These are phyloP conservation scores for Fraxinus dipetala DNA, from an alignment of 305 asterid genomes.

Conservation along the genomic window DNA sequence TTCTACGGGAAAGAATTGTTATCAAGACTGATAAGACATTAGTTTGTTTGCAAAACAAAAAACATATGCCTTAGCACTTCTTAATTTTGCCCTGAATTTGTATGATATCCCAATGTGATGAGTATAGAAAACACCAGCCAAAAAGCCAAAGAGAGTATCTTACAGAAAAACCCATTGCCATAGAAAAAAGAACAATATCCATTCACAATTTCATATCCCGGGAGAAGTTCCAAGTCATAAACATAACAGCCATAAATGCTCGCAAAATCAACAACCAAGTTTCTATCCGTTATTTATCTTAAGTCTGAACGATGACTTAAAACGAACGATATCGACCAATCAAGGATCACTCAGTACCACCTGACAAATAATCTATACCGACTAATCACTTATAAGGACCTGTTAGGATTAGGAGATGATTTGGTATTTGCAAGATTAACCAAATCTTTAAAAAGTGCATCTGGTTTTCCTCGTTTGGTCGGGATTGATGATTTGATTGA, in stretches of 20 bases:
- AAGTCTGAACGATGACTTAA: constrained; percentile 18
- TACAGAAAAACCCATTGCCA: neutral
- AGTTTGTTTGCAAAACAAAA: neutral
- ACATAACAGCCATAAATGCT: constrained; percentile 17
- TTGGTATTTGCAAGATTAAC: constrained; percentile 88
- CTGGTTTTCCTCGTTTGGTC: constrained; percentile 62
- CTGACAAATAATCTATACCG: constrained; percentile 22
- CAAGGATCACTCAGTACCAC: neutral
- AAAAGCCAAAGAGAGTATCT: neutral
- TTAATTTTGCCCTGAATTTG: neutral
- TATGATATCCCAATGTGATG: neutral
- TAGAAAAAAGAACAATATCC: neutral
- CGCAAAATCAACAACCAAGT: neutral
- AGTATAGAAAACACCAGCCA: neutral
- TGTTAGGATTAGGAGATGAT: constrained; percentile 69
- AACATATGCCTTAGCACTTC: neutral
- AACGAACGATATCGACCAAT: constrained; percentile 16
- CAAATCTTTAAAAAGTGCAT: constrained; percentile 81
- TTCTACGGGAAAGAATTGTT: neutral
- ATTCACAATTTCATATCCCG: neutral
- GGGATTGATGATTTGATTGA: constrained; percentile 55
- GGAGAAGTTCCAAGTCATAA: constrained; percentile 17
- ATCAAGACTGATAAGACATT: neutral
- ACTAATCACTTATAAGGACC: constrained; percentile 48
- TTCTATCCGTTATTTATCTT: constrained; percentile 1